These are phyloP conservation scores for Aspergillus nanangensis DNA, from an alignment of 495 filamentous ascomycete species.

Conservation along the genomic window DNA sequence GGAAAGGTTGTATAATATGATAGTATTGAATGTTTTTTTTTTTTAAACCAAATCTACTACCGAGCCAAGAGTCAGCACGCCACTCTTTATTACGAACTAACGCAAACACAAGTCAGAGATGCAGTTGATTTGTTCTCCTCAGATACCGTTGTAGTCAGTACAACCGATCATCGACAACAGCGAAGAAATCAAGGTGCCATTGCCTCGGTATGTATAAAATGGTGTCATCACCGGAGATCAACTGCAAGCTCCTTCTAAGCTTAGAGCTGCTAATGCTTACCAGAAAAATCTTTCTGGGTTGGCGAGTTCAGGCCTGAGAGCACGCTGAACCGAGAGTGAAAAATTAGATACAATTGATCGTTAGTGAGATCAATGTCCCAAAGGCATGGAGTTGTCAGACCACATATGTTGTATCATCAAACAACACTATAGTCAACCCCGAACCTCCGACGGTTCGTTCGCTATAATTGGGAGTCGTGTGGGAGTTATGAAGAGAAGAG, in stretches of 20 bases:
- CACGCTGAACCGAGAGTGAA: slow-evolving; percentile 1
- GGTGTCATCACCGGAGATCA: slow-evolving; percentile 41
- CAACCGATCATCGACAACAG: slow-evolving; percentile 66
- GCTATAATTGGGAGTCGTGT: slow-evolving; percentile 3
- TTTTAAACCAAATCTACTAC: slow-evolving; percentile 20
- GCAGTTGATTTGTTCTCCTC: slow-evolving; percentile 48
- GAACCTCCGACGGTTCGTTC: slow-evolving; percentile 3
- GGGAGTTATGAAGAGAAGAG: slow-evolving; percentile 12
- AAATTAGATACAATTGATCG: slow-evolving; percentile 10
- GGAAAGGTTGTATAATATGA: slow-evolving; percentile 1
- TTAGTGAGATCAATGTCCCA: too few species aligned
- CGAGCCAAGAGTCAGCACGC: slow-evolving; percentile 20
- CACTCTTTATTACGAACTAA: slow-evolving; percentile 17
- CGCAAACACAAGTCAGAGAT: slow-evolving; percentile 7
- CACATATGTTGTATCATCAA: too few species aligned
- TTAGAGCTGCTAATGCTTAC: slow-evolving; percentile 18
- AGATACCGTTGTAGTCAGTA: slow-evolving; percentile 99
- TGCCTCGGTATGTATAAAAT: slow-evolving; percentile 43
- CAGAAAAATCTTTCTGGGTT: slow-evolving; percentile 18
- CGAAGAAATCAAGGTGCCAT: slow-evolving; percentile 69
- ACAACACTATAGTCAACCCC: slow-evolving; percentile 14
- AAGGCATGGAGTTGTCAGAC: too few species aligned
- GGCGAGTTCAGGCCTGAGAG: slow-evolving; percentile 8
- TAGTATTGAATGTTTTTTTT: slow-evolving; percentile 6
- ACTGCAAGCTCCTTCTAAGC: slow-evolving; percentile 12